These are phyloP conservation scores for Colletotrichum brevisporum DNA, from an alignment of 2,329 filamentous ascomycete genomes.

Conservation along the genomic window DNA sequence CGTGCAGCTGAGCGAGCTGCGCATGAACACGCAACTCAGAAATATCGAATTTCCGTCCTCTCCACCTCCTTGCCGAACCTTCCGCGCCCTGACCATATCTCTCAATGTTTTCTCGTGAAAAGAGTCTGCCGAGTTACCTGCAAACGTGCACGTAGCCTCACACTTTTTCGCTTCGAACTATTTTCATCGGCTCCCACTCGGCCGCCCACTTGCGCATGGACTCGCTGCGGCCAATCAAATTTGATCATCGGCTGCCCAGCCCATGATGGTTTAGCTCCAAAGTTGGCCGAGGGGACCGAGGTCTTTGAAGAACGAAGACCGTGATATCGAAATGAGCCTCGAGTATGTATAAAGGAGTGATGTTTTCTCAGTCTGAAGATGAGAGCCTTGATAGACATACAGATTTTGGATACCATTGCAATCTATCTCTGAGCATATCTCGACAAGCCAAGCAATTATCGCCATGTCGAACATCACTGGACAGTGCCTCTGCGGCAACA, in stretches of 20 bases:
- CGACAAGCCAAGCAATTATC: neutral
- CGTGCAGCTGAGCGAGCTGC: too few relatives aligned
- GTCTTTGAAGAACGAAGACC: neutral
- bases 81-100: too few relatives aligned
- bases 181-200: neutral
- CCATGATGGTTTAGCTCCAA: neutral
- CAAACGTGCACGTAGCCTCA: neutral
- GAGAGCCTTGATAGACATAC: neutral
- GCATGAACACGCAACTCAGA: too few relatives aligned
- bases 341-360: neutral
- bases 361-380: neutral
- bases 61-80: too few relatives aligned
- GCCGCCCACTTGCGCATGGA: neutral
- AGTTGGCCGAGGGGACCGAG: neutral
- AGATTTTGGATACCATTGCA: neutral
- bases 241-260: neutral
- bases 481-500: constrained; percentile 21
- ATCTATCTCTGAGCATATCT: neutral
- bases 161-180: neutral
- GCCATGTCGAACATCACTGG: constrained; percentile 2
- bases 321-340: neutral
- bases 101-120: too few relatives aligned
- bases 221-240: neutral
- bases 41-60: too few relatives aligned
- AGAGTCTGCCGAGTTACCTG: too few relatives aligned